These are phyloP conservation scores for Cyathus striatus DNA, from an alignment of 768 basidiomycete species.

Conservation along the genomic window DNA sequence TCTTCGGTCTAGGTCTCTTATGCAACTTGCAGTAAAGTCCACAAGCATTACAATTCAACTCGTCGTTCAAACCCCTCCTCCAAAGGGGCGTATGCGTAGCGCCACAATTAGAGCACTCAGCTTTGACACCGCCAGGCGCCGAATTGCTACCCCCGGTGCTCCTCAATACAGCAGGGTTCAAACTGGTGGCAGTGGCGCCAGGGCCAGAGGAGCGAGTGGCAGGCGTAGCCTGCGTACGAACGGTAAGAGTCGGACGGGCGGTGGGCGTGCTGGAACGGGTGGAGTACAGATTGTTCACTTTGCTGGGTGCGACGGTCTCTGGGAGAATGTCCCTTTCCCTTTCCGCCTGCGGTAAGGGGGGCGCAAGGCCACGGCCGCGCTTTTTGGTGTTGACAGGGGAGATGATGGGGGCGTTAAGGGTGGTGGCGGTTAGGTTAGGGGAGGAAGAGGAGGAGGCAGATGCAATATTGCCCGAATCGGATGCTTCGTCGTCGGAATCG, in stretches of 20 bases:
- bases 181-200: constrained; percentile 58
- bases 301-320: constrained; percentile 54
- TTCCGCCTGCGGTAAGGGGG: constrained; percentile 33
- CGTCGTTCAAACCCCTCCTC: constrained; percentile 82
- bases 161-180: constrained; percentile 40
- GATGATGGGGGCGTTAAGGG: no score
- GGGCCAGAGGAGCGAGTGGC: constrained; percentile 53
- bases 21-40: constrained; percentile 89
- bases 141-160: constrained; percentile 27
- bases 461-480: constrained; percentile 8
- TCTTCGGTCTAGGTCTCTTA: constrained; percentile 85
- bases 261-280: constrained; percentile 40
- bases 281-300: constrained; percentile 49
- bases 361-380: constrained; percentile 13
- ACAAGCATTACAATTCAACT: constrained; percentile 87
- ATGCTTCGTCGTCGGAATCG: constrained; percentile 4
- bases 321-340: constrained; percentile 43
- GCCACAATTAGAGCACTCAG: constrained; percentile 85
- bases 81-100: constrained; percentile 87
- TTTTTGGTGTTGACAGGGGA: no score
- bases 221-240: constrained; percentile 48
- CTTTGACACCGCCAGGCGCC: constrained; percentile 59
- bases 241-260: constrained; percentile 54
- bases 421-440: not conserved
- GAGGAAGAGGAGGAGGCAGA: not conserved